Base-by-base conservation (phyloP, 2,329 filamentous ascomycete species). In the Trichophyton rubrum region DNA sequence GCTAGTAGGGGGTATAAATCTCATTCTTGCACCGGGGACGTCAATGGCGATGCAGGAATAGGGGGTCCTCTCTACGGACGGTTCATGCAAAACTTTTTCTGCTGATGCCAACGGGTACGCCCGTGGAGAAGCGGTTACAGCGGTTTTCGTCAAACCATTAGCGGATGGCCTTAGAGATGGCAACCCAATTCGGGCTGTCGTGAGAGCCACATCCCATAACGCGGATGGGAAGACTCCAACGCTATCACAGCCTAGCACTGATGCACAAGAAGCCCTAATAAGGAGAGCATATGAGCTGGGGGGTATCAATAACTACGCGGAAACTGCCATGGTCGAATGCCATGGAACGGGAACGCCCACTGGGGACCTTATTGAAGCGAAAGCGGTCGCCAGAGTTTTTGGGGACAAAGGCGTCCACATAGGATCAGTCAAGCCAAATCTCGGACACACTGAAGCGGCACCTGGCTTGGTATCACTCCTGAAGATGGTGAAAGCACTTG, bases 281-380 rank as follows among this genome's bases (percentile, higher is more conserved):
- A 59, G 70, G 0, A 62, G 60, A 33, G 68, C 68, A 0, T 74
- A 76, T 60, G 38, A 59, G 1, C 60, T 62, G 5, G 72, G 72
- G 1, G 67, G 66, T 0, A 68, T 72, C 30, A 47, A 2, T 0
- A 55, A 61, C 33, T 30, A 40, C 17, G 33, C 33, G 13, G 15
- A 38, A 20, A 64, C 60, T 0, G 43, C 35, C 27, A 59, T 59
- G 35, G 55, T 64, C 15, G 62, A 64, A 30, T 56, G 45, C 24
- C 62, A 64, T 13, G 74, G 74, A 7, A 78, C 76, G 0, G 75
- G 74, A 8, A 73, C 70, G 1, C 56, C 56, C 2, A 66, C 47
- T 3, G 71, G 70, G 1, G 70, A 72, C 56, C 69, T 65, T 2
- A 59, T 64, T 1, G 67, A 69, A 51, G 35, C 59, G 3, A n/a